phyloP scores from a whole-genome alignment of 306 rosid genomes.

The Quercus alba region DNA sequence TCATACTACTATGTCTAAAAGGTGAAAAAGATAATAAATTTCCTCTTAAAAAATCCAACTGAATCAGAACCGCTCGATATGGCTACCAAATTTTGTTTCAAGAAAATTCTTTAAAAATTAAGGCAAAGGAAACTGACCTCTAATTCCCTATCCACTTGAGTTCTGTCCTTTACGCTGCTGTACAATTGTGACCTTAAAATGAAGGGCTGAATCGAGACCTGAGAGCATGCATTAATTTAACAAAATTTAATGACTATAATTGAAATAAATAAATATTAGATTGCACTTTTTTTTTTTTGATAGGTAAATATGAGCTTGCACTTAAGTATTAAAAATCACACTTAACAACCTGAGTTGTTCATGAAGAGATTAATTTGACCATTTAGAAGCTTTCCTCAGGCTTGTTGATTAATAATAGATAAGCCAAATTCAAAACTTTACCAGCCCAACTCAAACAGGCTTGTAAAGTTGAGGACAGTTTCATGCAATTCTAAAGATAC shows the following conservation, averaged over 20 bases:
- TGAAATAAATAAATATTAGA: neutral
- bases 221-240: slow-evolving; percentile 26
- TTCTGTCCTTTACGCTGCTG: slow-evolving; percentile 85
- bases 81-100: neutral
- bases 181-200: slow-evolving; percentile 84
- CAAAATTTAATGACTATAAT: neutral
- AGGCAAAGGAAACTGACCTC: slow-evolving; percentile 49
- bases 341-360: no score
- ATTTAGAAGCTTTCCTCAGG: neutral
- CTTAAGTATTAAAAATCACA: neutral
- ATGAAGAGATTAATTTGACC: neutral
- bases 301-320: no score
- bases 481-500: neutral
- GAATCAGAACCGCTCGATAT: neutral
- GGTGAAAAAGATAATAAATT: neutral
- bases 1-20: neutral
- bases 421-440: neutral
- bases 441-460: neutral
- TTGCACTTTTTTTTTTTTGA: neutral
- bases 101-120: neutral
- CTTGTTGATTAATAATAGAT: neutral
- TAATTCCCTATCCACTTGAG: slow-evolving; percentile 83
- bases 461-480: neutral
- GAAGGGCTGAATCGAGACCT: slow-evolving; percentile 75
- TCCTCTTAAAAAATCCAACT: neutral